Base-by-base conservation (phyloP, 2,329 filamentous ascomycete species). In the Acrocalymma vagum region DNA sequence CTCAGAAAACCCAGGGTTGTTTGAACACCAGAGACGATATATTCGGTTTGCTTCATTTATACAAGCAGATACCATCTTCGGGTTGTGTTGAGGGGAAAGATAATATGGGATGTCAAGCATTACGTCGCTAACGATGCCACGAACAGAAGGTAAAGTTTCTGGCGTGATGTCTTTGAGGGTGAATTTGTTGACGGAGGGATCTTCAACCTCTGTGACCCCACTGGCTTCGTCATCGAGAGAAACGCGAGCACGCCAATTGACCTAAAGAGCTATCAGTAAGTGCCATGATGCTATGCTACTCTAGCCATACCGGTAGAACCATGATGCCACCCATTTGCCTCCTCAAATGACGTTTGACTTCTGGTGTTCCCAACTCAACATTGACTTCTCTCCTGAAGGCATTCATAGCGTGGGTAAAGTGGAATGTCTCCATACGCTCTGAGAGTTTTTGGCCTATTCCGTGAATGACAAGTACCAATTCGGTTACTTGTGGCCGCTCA, bases 61-160 rank as follows among this genome's bases (percentile, higher is more conserved):
- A 31, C 96, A 85, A 1, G 94, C 92, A 28, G 86, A 81, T 34
- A 96, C 88, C 92, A 99, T 97, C 69, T 91, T 96, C 4, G 86
- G 83, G 61, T 97, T 96, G 71, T 97, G 93, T 41, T 70, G 62
- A 44, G 95, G 88, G 0, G 93, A 97, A 72, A 99, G 86, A 72
- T 97, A 99, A 65, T 96, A 97, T 0, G 94, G 94, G 33, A 99
- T 93, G 65, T 99, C 94, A 33, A 97, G 86, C 90, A 99, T 96
- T 57, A 99, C 90, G 67, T 99, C 94, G 27, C 89, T 95, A 47
- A 99, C 95, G 64, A 99, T 84, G 62, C 88, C 90, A 29, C 94
- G 86, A 7, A 99, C 87, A 1, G 90, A 91, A 0, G 93, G 92
- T 20, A 99, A 89, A 0, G 90, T 94, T 27, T 86, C 82, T 1